A percentile compares a stretch with the other conserved stretches of the same genome.
phyloP scores from a whole-genome alignment of 352 stramenopile genomes.

The Globisporangium polare region DNA sequence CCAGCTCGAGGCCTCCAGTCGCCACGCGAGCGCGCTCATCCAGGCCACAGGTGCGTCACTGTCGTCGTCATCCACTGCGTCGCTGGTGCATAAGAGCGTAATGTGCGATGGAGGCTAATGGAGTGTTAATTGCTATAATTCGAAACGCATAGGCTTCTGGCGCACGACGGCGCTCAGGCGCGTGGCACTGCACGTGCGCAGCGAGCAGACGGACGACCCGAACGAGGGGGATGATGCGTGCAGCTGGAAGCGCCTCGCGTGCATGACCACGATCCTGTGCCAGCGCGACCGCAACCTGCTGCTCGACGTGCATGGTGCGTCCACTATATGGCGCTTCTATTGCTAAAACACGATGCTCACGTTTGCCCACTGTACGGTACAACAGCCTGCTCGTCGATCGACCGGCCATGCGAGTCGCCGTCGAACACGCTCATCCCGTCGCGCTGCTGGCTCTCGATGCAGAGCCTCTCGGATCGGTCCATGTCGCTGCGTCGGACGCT shows the following conservation, averaged over 20 bases:
- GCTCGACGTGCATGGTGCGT: slow-evolving; percentile 24
- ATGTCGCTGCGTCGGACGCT: slow-evolving; percentile 14
- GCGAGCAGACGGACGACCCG: slow-evolving; percentile 11
- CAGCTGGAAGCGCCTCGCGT: slow-evolving; percentile 32
- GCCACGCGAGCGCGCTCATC: slow-evolving; percentile 13
- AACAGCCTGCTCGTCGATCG: slow-evolving; percentile 26
- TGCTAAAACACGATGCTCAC: no score
- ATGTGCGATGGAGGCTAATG: neutral
- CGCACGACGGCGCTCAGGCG: slow-evolving; percentile 10
- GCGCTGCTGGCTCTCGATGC: slow-evolving; percentile 30
- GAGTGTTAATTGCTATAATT: no score
- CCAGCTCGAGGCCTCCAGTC: slow-evolving; percentile 18
- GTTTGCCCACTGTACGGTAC: neutral
- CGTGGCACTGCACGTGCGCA: slow-evolving; percentile 11
- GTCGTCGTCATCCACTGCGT: neutral
- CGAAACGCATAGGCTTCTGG: slow-evolving; percentile 29
- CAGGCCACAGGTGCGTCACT: slow-evolving; percentile 10
- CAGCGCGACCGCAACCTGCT: slow-evolving; percentile 20
- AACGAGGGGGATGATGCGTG: neutral
- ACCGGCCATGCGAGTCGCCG: slow-evolving; percentile 27
- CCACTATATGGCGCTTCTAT: neutral
- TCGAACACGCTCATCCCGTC: slow-evolving; percentile 33
- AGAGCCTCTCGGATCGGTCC: slow-evolving; percentile 22
- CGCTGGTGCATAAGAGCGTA: neutral
- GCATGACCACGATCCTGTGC: slow-evolving; percentile 14